Evolutionary conservation across 805 yeast species (phyloP).

Genomic region (Hanseniaspora clermontiae): DNA sequence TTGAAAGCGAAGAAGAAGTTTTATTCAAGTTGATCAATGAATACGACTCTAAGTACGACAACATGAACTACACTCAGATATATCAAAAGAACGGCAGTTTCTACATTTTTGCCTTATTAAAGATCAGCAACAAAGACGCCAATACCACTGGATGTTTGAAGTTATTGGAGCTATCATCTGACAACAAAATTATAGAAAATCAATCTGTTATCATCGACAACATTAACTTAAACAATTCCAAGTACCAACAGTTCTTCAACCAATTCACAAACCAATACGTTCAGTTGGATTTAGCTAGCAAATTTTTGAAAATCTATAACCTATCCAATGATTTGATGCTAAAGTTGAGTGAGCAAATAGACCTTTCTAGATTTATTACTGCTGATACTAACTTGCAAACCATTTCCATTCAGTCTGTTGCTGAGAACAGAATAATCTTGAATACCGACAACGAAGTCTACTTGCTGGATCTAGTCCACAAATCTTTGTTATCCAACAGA

Average conservation of each 20-base stretch:
- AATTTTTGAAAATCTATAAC: conserved; percentile 17
- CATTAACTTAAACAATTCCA: conserved; percentile 14
- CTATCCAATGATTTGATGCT: neutral
- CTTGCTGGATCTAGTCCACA: conserved; percentile 23
- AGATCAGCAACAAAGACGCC: conserved; percentile 17
- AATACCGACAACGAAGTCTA: conserved; percentile 23
- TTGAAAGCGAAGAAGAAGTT: conserved; percentile 17
- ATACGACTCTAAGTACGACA: conserved; percentile 19
- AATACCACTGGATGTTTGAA: conserved; percentile 21
- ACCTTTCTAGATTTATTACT: conserved; percentile 22
- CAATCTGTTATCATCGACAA: conserved; percentile 22
- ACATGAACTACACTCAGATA: conserved; percentile 19
- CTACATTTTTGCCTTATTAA: conserved; percentile 20
- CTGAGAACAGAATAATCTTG: conserved; percentile 23
- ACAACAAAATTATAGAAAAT: conserved; percentile 19
- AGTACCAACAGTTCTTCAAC: conserved; percentile 21
- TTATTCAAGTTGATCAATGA: conserved; percentile 18
- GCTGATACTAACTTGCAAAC: conserved; percentile 11
- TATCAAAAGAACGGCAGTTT: conserved; percentile 15
- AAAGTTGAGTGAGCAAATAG: conserved; percentile 14
- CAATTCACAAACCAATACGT: conserved; percentile 21
- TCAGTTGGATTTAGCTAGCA: conserved; percentile 17
- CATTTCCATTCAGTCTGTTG: conserved; percentile 22
- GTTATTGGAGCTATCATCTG: conserved; percentile 13
- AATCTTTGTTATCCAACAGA: conserved; percentile 21